phyloP scores from a whole-genome alignment of 2,329 filamentous ascomycete species.

The Nannizzia gypsea region DNA sequence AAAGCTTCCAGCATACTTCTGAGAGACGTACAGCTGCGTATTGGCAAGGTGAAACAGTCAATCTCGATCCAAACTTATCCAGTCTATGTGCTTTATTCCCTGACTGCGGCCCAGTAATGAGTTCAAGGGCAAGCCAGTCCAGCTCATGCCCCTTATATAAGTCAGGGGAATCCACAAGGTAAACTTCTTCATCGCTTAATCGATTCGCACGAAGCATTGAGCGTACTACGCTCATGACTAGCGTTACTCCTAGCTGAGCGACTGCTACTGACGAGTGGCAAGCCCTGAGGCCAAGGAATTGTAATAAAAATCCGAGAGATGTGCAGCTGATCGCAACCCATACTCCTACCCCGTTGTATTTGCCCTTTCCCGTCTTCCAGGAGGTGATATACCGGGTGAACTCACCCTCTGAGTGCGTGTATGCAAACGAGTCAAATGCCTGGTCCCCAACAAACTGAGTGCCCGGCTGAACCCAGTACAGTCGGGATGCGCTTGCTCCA shows the following conservation, averaged over 20 bases:
- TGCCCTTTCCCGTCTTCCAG: not conserved
- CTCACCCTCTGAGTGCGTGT: not conserved
- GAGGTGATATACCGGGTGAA: constrained; percentile 4
- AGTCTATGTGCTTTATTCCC: no score
- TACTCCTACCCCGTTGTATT: not conserved
- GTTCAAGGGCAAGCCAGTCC: constrained; percentile 20
- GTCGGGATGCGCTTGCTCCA: not conserved
- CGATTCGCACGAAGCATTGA: constrained; percentile 15
- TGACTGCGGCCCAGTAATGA: no score
- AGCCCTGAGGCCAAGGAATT: constrained; percentile 21
- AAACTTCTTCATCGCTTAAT: constrained; percentile 13
- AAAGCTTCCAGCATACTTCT: not conserved
- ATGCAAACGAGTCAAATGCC: constrained; percentile 7
- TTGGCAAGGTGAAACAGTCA: not conserved
- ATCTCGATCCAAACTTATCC: not conserved
- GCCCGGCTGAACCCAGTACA: constrained; percentile 1
- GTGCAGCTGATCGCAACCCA: not conserved
- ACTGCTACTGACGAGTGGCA: constrained; percentile 21
- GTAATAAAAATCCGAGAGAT: constrained; percentile 19
- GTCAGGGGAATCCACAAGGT: constrained; percentile 6
- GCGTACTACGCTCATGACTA: constrained; percentile 20
- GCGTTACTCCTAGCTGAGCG: constrained; percentile 17
- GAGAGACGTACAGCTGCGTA: not conserved
- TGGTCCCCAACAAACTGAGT: constrained; percentile 6
- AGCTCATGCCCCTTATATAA: constrained; percentile 17